Evolutionary conservation across 441 rosid species (phyloP), one percentile per base, ranked within the genome.

Genomic region (Iberis amara): DNA sequence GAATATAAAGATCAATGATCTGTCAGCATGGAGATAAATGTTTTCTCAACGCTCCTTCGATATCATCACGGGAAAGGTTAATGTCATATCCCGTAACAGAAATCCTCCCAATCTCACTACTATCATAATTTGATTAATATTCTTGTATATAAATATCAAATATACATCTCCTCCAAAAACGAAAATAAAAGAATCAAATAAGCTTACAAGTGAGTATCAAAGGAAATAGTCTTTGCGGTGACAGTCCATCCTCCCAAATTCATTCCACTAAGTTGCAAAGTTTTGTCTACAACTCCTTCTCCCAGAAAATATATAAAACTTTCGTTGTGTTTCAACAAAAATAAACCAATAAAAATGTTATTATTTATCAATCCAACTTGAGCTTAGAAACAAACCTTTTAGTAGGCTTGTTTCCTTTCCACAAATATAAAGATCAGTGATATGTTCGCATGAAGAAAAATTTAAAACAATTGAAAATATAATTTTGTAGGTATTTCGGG

Each of bases 201-300:
- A n/a, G n/a, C n/a, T n/a, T n/a, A n/a, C n/a, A n/a, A n/a, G n/a
- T n/a, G n/a, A 3, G 6, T 2, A 30, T 2, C 3, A 30, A 30
- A 30, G 1, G 27, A 39, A 9, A 0, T 4, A 51, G 32, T 4
- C 11, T 4, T 3, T 21, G 3, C 43, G 24, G 5, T 1, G 3
- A 30, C 11, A 9, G 6, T 47, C 39, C 39, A 47, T 47, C 52
- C 52, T 47, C 52, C 38, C n/a, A 47, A 11, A 12, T 47, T 38
- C 12, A 0, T 47, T 30, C 39, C 38, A 31, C 1, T 9, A 14
- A 47, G 52, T 14, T 9, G 3, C 26, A 47, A 14, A 11, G 39
- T 39, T 39, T 32, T 32, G 3, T 48, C 40, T 48, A 3, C 14
- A n/a, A 43, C n/a, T 4, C 4, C 45, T 13, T 40, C 45, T 40